Conservation (phyloP, 306 rosid species). For the Arachis hypogaea region DNA sequence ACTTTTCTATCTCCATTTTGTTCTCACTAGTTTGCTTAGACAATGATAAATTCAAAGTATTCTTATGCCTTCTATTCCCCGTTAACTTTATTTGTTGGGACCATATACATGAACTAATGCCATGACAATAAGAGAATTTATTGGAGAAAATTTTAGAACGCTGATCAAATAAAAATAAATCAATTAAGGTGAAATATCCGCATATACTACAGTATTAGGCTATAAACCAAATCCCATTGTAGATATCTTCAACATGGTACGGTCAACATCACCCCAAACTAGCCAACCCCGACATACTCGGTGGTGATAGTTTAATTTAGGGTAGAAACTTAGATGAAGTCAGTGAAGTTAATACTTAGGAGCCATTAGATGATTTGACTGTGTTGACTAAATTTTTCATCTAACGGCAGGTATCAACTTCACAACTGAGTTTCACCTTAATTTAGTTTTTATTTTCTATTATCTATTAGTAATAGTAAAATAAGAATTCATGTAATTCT, state of each 20-base stretch:
- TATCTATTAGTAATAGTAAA: no score
- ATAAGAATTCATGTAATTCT: background rate
- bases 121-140: background rate
- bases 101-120: background rate
- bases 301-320: background rate
- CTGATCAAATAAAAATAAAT: background rate
- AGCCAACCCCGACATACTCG: slow-evolving; percentile 42
- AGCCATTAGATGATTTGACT: no score
- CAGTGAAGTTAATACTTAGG: no score
- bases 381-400: no score
- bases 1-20: slow-evolving; percentile 9
- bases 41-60: background rate
- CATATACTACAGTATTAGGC: no score
- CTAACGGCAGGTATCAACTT: no score
- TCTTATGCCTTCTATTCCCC: background rate
- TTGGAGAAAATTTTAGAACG: background rate
- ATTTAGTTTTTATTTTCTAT: no score
- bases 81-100: slow-evolving; percentile 10
- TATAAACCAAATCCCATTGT: background rate
- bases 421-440: no score
- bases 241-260: background rate
- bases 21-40: background rate
- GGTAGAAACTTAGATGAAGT: no score
- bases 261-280: slow-evolving; percentile 15
- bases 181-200: background rate